phyloP scores from a whole-genome alignment of 768 basidiomycete species.

The Leccinum truebloodii region DNA sequence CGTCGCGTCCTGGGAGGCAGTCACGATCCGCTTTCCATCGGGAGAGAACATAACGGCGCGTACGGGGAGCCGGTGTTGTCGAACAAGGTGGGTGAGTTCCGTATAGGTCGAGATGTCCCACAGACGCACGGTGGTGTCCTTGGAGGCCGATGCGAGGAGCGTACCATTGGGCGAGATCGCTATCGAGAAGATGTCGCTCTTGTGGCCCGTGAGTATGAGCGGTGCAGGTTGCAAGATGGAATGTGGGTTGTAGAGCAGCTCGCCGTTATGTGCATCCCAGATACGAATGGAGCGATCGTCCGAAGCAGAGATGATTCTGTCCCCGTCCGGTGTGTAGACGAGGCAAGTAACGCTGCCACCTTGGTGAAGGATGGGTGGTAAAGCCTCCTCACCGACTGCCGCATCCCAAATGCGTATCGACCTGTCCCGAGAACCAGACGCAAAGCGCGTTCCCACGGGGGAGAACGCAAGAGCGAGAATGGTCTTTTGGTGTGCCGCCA shows the following conservation, averaged over 20 bases:
- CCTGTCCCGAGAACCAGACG: constrained; percentile 33
- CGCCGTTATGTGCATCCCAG: constrained; percentile 29
- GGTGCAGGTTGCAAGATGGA: constrained; percentile 6
- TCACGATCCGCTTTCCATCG: constrained; percentile 31
- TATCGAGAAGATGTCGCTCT: constrained; percentile 27
- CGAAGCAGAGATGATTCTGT: constrained; percentile 31
- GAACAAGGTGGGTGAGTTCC: constrained; percentile 28
- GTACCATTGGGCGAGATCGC: constrained; percentile 33
- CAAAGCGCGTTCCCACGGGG: constrained; percentile 25
- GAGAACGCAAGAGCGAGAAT: constrained; percentile 34
- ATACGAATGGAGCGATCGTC: constrained; percentile 32
- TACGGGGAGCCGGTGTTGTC: constrained; percentile 29
- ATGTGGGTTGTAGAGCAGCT: constrained; percentile 16
- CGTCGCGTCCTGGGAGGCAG: constrained; percentile 26
- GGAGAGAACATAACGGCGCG: constrained; percentile 30
- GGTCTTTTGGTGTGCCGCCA: constrained; percentile 27
- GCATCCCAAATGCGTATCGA: constrained; percentile 33
- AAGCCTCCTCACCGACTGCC: constrained; percentile 13
- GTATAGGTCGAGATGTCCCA: constrained; percentile 25
- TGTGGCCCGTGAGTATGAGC: constrained; percentile 22
- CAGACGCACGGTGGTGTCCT: constrained; percentile 32
- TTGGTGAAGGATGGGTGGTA: constrained; percentile 19
- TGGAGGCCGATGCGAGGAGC: constrained; percentile 33
- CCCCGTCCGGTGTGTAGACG: constrained; percentile 32
- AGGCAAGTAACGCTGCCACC: constrained; percentile 27